Evolutionary conservation across 164 flowering plant species (phyloP), one percentile per base, ranked within the genome.

Genomic region (Tetrastigma voinierianum): DNA sequence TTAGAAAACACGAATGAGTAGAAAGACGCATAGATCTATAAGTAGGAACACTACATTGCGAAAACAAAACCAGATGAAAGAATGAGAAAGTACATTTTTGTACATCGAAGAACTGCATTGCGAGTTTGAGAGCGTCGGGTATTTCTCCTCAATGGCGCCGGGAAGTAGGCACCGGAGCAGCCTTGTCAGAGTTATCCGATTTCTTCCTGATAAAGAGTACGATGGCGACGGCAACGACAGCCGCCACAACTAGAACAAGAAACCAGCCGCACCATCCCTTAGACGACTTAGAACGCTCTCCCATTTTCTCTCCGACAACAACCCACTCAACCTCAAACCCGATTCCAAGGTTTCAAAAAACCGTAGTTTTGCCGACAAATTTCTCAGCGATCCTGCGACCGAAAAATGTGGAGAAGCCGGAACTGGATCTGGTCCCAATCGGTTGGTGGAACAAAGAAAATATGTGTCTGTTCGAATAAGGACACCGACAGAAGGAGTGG

Each of bases 91-190:
- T 79, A 95, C 99, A 81, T 88, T 95, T 95, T 66, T 95, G 99
- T 0, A 95, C 60, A 57, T 95, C 97, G 70, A 96, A 88, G 79
- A 96, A 96, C 70, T 90, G 91, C 83, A 86, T 53, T 8, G 95
- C 89, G 25, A 79, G 7, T 15, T 78, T 76, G 54, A 96, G 86
- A 46, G 99, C 96, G 45, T 88, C 88, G 4, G 82, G 59, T 92
- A 95, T 62, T 87, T 84, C 77, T 74, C 57, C 1, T 46, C 65
- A 52, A 84, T 64, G 61, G 90, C 90, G 46, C 98, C 98, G 0
- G 99, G 97, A 54, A 96, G 91, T 0, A 0, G 98, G 96, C 23
- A 87, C 91, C 2, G 97, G 97, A 16, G 76, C 80, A 2, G 84
- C 66, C 46, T 51, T 65, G 10, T 59, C 67, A 19, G 70, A 46